Evolutionary conservation across 495 filamentous ascomycete genomes (phyloP), one percentile per base, ranked within the genome.

Genomic region (Aspergillus baeticus): DNA sequence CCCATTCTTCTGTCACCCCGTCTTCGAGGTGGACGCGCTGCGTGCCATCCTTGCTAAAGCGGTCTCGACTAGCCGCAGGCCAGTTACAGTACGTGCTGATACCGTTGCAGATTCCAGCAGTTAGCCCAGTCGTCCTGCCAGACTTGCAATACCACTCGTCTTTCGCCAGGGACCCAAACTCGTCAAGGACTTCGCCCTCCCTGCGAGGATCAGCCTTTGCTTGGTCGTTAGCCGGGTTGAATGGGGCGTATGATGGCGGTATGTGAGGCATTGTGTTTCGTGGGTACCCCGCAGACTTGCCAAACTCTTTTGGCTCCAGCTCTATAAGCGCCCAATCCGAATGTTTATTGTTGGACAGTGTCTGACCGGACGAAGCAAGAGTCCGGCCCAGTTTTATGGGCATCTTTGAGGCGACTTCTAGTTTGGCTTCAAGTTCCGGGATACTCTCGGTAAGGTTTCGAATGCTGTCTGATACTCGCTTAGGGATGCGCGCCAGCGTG

Each of bases 71-170:
- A 1, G 11, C 23, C 21, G 18, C 6, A 14, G 20, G 4, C 48
- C 48, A 51, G 11, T 51, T 38, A 21, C 48, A 51, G 48, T 38
- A 51, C 20, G 35, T 51, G 2, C 35, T 26, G 5, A 51, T 35
- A 2, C 48, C 48, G 14, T 51, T 41, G 21, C 48, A 51, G 26
- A 41, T 39, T 15, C 48, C 48, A 8, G 21, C 1, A 6, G 48
- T 51, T 1, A 51, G 21, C 4, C 26, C 11, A 10, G 35, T 51
- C 11, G 48, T 29, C 10, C 48, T 36, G 20, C 48, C 48, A 2
- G 36, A 5, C 48, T 51, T 51, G 48, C 48, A 51, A 31, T 51
- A 51, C 34, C 36, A 41, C 5, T 15, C 10, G 6, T 20, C 48
- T 18, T 51, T 31, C 3, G 2, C 20, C 8, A 51, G 48, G n/a